These are phyloP conservation scores for Lachancea sp. DNA, from an alignment of 805 yeast genomes.

Conservation along the genomic window DNA sequence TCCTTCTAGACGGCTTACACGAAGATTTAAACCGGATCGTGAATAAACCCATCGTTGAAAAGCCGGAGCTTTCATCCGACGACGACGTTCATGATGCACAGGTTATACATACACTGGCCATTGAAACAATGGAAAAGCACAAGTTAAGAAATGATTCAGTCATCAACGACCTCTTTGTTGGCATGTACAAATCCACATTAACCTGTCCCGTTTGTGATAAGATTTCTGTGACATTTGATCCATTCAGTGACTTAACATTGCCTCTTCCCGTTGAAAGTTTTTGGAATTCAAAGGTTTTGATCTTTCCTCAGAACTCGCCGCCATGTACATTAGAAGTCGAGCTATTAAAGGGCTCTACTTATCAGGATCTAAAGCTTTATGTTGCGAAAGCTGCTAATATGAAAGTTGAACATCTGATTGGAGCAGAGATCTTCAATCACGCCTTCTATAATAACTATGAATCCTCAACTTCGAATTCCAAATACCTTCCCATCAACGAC, in stretches of 20 bases:
- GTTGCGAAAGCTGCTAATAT: conserved; percentile 43
- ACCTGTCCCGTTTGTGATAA: conserved; percentile 80
- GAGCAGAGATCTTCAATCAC: conserved; percentile 58
- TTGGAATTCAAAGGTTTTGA: conserved; percentile 61
- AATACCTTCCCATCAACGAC: conserved; percentile 60
- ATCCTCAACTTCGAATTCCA: conserved; percentile 43
- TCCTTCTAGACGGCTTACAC: conserved; percentile 83
- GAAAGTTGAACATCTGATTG: conserved; percentile 37
- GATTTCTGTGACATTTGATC: conserved; percentile 86
- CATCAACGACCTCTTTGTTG: conserved; percentile 80
- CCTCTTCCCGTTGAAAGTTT: conserved; percentile 74
- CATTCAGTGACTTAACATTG: conserved; percentile 81
- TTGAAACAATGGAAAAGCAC: conserved; percentile 74
- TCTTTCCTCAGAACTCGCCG: conserved; percentile 52
- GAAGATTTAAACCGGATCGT: conserved; percentile 84
- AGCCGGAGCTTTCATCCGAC: conserved; percentile 67
- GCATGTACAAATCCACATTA: conserved; percentile 82
- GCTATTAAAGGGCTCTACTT: conserved; percentile 56
- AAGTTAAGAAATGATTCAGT: conserved; percentile 76
- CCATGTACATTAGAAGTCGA: conserved; percentile 62
- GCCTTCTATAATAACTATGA: conserved; percentile 68
- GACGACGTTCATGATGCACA: conserved; percentile 48
- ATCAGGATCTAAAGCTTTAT: conserved; percentile 54
- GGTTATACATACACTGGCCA: conserved; percentile 58
- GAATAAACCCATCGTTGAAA: conserved; percentile 80